Conservation (phyloP, 495 filamentous ascomycete species). For the Xylona heveae region DNA sequence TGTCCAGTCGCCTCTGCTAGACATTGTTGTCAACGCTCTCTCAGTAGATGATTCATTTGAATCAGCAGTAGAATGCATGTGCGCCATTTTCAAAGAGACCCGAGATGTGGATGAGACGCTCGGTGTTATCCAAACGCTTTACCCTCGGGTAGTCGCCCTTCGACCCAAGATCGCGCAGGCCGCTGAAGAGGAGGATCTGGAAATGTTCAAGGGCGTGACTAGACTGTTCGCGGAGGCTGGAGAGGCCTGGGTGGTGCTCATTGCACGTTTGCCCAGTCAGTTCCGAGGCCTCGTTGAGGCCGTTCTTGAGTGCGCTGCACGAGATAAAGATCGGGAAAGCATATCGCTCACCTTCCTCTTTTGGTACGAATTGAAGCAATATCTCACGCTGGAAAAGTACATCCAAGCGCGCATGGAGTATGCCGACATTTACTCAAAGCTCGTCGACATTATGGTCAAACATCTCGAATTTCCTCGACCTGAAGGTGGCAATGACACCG, state of each 20-base stretch:
- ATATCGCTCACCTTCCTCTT: slow-evolving; percentile 85
- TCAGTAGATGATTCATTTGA: slow-evolving; percentile 59
- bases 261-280: slow-evolving; percentile 59
- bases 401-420: slow-evolving; percentile 55
- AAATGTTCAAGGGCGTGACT: slow-evolving; percentile 71
- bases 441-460: slow-evolving; percentile 85
- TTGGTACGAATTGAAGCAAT: slow-evolving; percentile 98
- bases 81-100: slow-evolving; percentile 78
- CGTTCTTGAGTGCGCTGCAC: slow-evolving; percentile 70
- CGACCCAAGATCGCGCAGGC: slow-evolving; percentile 54
- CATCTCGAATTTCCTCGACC: slow-evolving; percentile 78
- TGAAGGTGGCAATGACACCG: slow-evolving; percentile 46
- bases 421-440: slow-evolving; percentile 56
- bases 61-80: slow-evolving; percentile 81
- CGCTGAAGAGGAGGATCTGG: slow-evolving; percentile 66
- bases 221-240: slow-evolving; percentile 84
- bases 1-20: slow-evolving; percentile 66
- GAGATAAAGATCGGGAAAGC: slow-evolving; percentile 73
- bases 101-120: slow-evolving; percentile 79
- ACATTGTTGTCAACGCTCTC: slow-evolving; percentile 57
- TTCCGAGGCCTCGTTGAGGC: slow-evolving; percentile 79
- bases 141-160: slow-evolving; percentile 61
- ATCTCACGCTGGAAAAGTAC: slow-evolving; percentile 73
- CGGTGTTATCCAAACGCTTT: slow-evolving; percentile 59
- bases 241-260: slow-evolving; percentile 78